Evolutionary conservation across 2,329 filamentous ascomycete genomes (phyloP), one percentile per base, ranked within the genome.

Genomic region (Aspergillus udagawae): DNA sequence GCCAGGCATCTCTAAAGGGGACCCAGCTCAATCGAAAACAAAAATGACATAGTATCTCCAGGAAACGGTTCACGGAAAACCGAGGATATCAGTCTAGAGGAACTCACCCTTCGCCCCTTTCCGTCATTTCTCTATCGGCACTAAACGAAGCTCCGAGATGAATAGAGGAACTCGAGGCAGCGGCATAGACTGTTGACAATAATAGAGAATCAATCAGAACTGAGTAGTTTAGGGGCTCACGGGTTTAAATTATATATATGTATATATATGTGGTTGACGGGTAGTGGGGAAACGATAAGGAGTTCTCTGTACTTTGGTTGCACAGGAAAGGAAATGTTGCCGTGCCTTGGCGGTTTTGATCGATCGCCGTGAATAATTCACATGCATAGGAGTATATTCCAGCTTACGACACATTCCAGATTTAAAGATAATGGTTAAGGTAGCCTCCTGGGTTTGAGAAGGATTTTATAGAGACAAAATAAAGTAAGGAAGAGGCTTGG

Each of bases 101-200:
- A 55, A 65, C 67, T 68, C 61, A 71, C 70, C 68, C 65, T 68
- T 67, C 66, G 52, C 57, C 58, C 61, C 64, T 70, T 55, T 72
- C 70, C 57, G 62, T 63, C 69, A 72, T 72, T 53, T 59, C 61
- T 61, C 35, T 25, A 49, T 57, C 55, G 52, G 50, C 54, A 52
- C 56, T 44, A 50, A 54, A n/a, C 53, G 14, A 35, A 47, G 35
- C 17, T 17, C n/a, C 25, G 17, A 50, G 25, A 41, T 20, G 23
- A 27, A 14, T 25, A 14, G 44, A 29, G 21, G n/a, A 51, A 32
- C 51, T 41, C 38, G 20, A 14, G 23, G 20, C 20, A 52, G 32
- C 23, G 21, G 23, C 45, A 53, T 35, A 48, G 23, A 44, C 35
- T n/a, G 25, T 32, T 44, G n/a, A 8, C 17, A 10, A 38, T 28